Percentiles rank a stretch among this genome's conserved stretches.
Conservation (phyloP, 164 flowering plant species). For the Cinnamomum micranthum region DNA sequence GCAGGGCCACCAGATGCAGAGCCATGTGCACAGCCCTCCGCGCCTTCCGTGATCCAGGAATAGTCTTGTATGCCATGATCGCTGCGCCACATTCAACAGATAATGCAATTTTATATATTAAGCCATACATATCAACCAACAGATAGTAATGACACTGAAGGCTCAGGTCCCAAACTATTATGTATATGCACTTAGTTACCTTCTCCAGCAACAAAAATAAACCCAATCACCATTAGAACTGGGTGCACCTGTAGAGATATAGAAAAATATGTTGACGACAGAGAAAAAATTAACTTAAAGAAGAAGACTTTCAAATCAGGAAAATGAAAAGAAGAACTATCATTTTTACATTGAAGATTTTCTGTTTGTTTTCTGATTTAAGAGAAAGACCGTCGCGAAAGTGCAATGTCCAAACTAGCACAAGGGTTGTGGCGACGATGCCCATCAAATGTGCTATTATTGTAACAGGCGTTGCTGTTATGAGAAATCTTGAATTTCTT, state of each 20-base stretch:
- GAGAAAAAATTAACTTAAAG: too few relatives aligned
- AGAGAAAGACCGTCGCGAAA: slow-evolving; percentile 23
- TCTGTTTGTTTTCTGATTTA: slow-evolving; percentile 13
- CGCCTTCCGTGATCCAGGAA: slow-evolving; percentile 30
- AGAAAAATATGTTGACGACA: not conserved
- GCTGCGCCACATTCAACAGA: not conserved
- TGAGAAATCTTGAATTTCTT: slow-evolving; percentile 20
- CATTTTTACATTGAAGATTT: slow-evolving; percentile 21
- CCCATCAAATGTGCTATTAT: slow-evolving; percentile 45
- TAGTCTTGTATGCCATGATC: slow-evolving; percentile 48
- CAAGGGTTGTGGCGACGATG: slow-evolving; percentile 38
- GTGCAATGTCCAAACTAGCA: slow-evolving; percentile 47
- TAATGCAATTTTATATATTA: too few relatives aligned
- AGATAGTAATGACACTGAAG: too few relatives aligned
- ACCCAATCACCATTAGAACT: slow-evolving; percentile 39
- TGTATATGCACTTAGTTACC: slow-evolving; percentile 30
- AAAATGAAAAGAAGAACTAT: too few relatives aligned
- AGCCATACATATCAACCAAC: too few relatives aligned
- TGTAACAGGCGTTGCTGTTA: slow-evolving; percentile 25
- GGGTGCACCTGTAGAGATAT: slow-evolving; percentile 52
- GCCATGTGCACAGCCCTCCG: slow-evolving; percentile 38
- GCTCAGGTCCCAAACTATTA: too few relatives aligned
- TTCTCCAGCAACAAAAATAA: slow-evolving; percentile 47
- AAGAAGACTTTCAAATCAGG: too few relatives aligned
- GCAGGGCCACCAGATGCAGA: slow-evolving; percentile 45